Conservation (phyloP, 2,329 filamentous ascomycete genomes). For the Fusarium sambucinum region DNA sequence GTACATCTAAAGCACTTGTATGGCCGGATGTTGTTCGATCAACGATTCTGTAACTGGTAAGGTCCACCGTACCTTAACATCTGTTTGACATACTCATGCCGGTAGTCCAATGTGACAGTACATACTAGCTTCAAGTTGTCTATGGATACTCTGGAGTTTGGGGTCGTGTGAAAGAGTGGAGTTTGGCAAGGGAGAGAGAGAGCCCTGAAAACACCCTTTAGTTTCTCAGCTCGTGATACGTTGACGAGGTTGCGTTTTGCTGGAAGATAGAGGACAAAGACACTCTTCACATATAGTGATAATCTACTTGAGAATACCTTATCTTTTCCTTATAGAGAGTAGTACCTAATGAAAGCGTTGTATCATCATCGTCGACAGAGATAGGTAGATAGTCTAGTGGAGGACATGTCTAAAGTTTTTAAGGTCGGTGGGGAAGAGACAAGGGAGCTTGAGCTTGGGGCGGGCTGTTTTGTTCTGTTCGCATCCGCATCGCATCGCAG, state of each 20-base stretch:
- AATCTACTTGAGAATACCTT: background rate
- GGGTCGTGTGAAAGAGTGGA: conserved; percentile 25
- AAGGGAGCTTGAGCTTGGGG: conserved; percentile 22
- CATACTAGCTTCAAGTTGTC: background rate
- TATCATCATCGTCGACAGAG: background rate
- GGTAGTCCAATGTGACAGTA: conserved; percentile 27
- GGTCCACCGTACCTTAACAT: background rate
- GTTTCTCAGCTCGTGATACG: conserved; percentile 24
- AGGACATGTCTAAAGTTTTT: conserved; percentile 2
- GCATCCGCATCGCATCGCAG: conserved; percentile 14
- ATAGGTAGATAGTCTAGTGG: background rate
- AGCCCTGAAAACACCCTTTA: background rate
- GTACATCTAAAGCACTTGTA: background rate
- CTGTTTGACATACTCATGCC: conserved; percentile 9
- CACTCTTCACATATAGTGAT: background rate
- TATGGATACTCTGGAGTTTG: conserved; percentile 11
- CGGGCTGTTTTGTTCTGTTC: conserved; percentile 3
- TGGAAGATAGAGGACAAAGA: background rate
- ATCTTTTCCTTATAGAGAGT: background rate
- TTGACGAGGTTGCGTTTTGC: background rate
- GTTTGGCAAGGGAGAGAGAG: conserved; percentile 20
- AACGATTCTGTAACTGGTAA: background rate
- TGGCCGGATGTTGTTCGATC: background rate
- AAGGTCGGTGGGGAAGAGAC: conserved; percentile 19
- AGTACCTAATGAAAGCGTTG: background rate